Evolutionary conservation across 768 basidiomycete species (phyloP).

Genomic region (Podaxis sp.): DNA sequence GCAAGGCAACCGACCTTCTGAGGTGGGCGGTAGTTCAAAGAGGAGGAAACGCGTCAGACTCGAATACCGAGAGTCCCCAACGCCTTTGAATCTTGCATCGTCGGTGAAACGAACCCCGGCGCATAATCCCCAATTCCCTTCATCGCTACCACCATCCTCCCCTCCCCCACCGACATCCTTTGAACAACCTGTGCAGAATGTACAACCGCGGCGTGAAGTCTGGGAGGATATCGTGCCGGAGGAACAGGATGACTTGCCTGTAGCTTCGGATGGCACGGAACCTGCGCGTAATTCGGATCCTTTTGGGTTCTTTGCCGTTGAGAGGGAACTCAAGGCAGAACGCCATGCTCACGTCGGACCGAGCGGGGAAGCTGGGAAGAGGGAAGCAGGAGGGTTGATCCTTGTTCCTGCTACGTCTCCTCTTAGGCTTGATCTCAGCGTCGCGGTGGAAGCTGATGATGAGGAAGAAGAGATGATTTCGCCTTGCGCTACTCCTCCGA

Average conservation of each 20-base stretch:
- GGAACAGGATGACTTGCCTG: constrained; percentile 7
- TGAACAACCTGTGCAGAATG: neutral
- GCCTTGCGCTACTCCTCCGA: constrained; percentile 22
- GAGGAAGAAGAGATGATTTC: constrained; percentile 1
- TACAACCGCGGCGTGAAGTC: constrained; percentile 10
- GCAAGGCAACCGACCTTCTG: neutral
- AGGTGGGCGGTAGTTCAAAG: neutral
- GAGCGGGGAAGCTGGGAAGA: constrained; percentile 6
- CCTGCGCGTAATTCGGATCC: constrained; percentile 38
- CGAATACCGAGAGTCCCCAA: constrained; percentile 1
- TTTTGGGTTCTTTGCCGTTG: constrained; percentile 54
- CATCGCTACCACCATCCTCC: constrained; percentile 32
- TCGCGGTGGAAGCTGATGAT: constrained; percentile 17
- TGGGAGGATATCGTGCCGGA: constrained; percentile 16
- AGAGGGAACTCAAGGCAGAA: constrained; percentile 42
- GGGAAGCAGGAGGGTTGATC: constrained; percentile 19
- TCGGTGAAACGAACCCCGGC: neutral
- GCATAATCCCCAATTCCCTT: constrained; percentile 14
- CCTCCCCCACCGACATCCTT: constrained; percentile 22
- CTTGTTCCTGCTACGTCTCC: constrained; percentile 26
- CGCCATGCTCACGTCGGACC: constrained; percentile 19
- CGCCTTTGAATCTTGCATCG: neutral
- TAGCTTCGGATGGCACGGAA: constrained; percentile 14
- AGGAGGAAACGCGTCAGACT: neutral
- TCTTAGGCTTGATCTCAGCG: constrained; percentile 18